phyloP scores from a whole-genome alignment of 2,329 filamentous ascomycete genomes.

The Lasiodiplodia gonubiensis region DNA sequence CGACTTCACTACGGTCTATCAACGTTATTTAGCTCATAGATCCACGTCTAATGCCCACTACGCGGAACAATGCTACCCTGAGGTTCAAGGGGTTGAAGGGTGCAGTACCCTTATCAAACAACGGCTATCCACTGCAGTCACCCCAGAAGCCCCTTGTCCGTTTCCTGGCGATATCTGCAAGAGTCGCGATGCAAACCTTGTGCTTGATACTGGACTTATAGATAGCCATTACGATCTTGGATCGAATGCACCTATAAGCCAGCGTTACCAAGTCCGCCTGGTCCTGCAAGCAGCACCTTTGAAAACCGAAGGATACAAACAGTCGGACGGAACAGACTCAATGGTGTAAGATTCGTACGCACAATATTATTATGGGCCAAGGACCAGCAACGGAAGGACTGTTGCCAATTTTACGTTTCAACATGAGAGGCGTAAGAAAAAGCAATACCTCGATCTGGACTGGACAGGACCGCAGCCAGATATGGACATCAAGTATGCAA shows the following conservation, averaged over 20 bases:
- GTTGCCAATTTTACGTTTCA: no score
- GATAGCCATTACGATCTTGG: constrained; percentile 35
- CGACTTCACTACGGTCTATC: not conserved
- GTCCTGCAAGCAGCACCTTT: not conserved
- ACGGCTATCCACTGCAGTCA: not conserved
- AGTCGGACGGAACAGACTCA: not conserved
- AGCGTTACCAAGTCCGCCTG: constrained; percentile 29
- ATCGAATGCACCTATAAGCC: constrained; percentile 34
- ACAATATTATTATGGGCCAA: no score
- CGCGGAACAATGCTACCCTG: constrained; percentile 19
- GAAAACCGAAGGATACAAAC: not conserved
- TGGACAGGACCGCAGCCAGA: no score
- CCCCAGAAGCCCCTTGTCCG: constrained; percentile 32
- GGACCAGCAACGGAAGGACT: no score
- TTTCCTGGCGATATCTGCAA: constrained; percentile 34
- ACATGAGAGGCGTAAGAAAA: no score
- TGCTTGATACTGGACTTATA: constrained; percentile 36
- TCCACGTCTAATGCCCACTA: not conserved
- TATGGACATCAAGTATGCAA: no score
- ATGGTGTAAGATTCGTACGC: constrained; percentile 20
- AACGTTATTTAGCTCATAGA: not conserved
- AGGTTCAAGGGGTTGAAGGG: constrained; percentile 24
- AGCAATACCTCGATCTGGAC: no score
- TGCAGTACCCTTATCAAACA: constrained; percentile 33
- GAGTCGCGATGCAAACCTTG: constrained; percentile 30